Evolutionary conservation across 2,329 filamentous ascomycete species (phyloP).

Genomic region (Aureobasidium sp.): DNA sequence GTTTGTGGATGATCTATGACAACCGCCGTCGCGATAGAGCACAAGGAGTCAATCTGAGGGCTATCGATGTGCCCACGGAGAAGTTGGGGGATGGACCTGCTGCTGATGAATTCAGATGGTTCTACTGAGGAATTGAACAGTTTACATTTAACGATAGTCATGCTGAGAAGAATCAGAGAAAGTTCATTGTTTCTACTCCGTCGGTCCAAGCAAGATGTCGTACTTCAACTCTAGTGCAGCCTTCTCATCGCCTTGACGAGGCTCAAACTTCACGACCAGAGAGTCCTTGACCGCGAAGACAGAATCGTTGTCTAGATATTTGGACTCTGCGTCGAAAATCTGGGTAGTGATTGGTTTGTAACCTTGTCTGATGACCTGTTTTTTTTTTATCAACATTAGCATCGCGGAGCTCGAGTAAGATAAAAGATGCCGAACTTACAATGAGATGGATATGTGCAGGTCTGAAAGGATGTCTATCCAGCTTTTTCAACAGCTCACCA

Average conservation of each 20-base stretch:
- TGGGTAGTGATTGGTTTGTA: conserved; percentile 68
- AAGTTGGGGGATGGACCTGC: conserved; percentile 37
- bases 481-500: conserved; percentile 48
- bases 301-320: conserved; percentile 52
- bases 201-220: conserved; percentile 24
- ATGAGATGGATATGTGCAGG: conserved; percentile 58
- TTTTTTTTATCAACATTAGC: not conserved
- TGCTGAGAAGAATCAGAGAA: not conserved
- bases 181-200: not conserved
- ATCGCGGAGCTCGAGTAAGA: not conserved
- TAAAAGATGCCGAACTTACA: not conserved
- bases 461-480: conserved; percentile 54
- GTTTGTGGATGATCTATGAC: conserved; percentile 56
- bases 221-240: conserved; percentile 48
- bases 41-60: conserved; percentile 48
- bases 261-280: conserved; percentile 49
- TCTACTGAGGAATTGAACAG: conserved; percentile 19
- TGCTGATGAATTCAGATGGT: conserved; percentile 38
- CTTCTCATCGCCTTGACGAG: conserved; percentile 42
- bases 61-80: conserved; percentile 41
- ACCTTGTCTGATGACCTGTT: conserved; percentile 40
- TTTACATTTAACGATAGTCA: not conserved
- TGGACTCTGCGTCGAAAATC: conserved; percentile 61
- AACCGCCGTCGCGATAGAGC: conserved; percentile 52
- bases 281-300: conserved; percentile 55